Evolutionary conservation across 139 green algal genomes (phyloP), one percentile per base, ranked within the genome.

Genomic region (Eudorina sp.): DNA sequence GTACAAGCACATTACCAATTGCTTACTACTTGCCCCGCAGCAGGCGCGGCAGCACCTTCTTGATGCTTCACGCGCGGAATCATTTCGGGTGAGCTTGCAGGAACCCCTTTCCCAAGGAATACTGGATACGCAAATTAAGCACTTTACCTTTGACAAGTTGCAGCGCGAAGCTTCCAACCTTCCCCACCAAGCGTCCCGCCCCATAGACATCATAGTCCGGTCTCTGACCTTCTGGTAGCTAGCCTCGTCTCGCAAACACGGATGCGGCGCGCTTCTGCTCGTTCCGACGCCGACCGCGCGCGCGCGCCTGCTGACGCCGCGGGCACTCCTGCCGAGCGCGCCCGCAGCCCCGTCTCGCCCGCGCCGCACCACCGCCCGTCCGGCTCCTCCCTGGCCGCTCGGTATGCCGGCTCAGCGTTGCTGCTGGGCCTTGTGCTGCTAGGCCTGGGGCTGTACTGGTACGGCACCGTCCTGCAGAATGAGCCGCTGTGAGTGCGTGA

Each of bases 401-500:
- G 36, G 4, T 25, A 75, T 29, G 3, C 8, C 25, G 38, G 78
- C 58, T 58, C 23, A 55, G 25, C 41, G 53, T 40, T 85, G n/a
- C 55, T 74, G n/a, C 4, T 70, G 34, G 55, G 55, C 40, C 25
- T 85, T 29, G 25, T 40, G 38, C 36, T 85, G 38, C 41, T 36
- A 2, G 75, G 27, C 23, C 53, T 41, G 9, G 75, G 27, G 7
- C 53, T 58, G 23, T 85, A 85, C 78, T 43, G 16, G 38, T 74
- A 74, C 53, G 23, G 53, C 78, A 75, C 38, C 27, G 53, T 21
- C 3, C 18, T 68, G 40, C 36, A 38, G 34, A n/a, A n/a, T n/a
- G 64, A 11, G n/a, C 1, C 73, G 73, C 73, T 34, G 73, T 81
- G 73, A 81, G 73, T 81, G 51, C 51, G 51, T 16, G 51, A 58